Evolutionary conservation across 768 basidiomycete species (phyloP).

Genomic region (Cystobasidium onofrii): DNA sequence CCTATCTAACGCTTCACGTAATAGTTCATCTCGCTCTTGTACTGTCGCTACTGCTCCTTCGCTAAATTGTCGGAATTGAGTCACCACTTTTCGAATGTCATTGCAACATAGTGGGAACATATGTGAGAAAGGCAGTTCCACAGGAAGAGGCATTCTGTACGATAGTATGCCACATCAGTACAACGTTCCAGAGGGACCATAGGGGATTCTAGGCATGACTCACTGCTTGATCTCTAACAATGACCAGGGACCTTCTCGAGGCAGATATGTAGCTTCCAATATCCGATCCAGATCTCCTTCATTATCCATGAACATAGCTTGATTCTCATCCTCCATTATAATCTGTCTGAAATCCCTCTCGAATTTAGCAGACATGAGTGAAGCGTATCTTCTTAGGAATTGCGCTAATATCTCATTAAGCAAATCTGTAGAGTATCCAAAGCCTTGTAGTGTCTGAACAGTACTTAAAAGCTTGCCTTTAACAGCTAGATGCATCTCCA

Average conservation of each 20-base stretch:
- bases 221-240: slow-evolving; percentile 47
- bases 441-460: slow-evolving; percentile 82
- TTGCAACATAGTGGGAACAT: slow-evolving; percentile 92
- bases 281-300: slow-evolving; percentile 61
- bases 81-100: slow-evolving; percentile 79
- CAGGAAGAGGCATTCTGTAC: slow-evolving; percentile 58
- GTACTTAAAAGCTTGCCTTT: slow-evolving; percentile 79
- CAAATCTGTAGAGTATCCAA: slow-evolving; percentile 73
- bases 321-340: slow-evolving; percentile 67
- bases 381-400: slow-evolving; percentile 81
- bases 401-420: slow-evolving; percentile 76
- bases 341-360: slow-evolving; percentile 73
- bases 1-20: slow-evolving; percentile 73
- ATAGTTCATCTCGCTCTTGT: slow-evolving; percentile 78
- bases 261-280: slow-evolving; percentile 75
- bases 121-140: slow-evolving; percentile 83
- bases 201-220: not conserved
- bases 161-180: not conserved
- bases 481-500: slow-evolving; percentile 68
- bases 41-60: slow-evolving; percentile 90
- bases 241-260: slow-evolving; percentile 51
- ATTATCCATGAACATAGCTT: slow-evolving; percentile 65
- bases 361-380: slow-evolving; percentile 71
- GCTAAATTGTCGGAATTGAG: slow-evolving; percentile 91
- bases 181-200: not conserved